Evolutionary conservation across 495 filamentous ascomycete species (phyloP).

Genomic region (Trichoderma gamsii): DNA sequence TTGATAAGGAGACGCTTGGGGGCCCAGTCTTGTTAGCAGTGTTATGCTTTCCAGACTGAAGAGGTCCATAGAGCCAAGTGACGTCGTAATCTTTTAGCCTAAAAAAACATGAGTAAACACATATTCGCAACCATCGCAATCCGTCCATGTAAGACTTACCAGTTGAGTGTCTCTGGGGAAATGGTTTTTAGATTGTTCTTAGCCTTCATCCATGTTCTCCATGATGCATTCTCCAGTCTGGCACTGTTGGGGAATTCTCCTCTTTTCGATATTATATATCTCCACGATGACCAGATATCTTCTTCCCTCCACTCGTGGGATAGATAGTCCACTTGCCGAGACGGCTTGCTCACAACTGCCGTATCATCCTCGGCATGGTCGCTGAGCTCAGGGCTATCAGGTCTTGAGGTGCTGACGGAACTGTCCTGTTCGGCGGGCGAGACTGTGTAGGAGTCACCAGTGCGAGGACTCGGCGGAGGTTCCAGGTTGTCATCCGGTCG

Average conservation of each 20-base stretch:
- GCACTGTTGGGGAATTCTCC: constrained; percentile 73
- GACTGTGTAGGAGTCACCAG: constrained; percentile 38
- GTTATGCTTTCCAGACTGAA: constrained; percentile 59
- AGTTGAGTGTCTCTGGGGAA: constrained; percentile 83
- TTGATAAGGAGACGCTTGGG: constrained; percentile 55
- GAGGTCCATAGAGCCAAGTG: constrained; percentile 93
- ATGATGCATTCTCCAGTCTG: constrained; percentile 91
- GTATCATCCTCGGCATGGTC: constrained; percentile 75
- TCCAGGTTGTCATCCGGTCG: constrained; percentile 38
- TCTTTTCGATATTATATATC: constrained; percentile 75
- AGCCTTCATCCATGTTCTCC: constrained; percentile 94
- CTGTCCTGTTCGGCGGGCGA: constrained; percentile 41
- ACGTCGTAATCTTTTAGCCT: constrained; percentile 98
- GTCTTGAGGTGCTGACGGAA: constrained; percentile 40
- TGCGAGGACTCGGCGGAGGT: constrained; percentile 40
- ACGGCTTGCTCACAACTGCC: constrained; percentile 68
- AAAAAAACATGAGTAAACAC: constrained; percentile 18
- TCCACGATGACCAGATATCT: constrained; percentile 97
- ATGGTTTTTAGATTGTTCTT: constrained; percentile 81
- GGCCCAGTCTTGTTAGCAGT: constrained; percentile 46
- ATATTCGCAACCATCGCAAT: not conserved
- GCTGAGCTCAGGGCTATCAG: constrained; percentile 36
- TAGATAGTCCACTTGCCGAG: constrained; percentile 91
- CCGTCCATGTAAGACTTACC: constrained; percentile 46
- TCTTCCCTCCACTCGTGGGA: constrained; percentile 95